Base-by-base conservation (phyloP, 305 asterid species). In the Fraxinus platypoda region DNA sequence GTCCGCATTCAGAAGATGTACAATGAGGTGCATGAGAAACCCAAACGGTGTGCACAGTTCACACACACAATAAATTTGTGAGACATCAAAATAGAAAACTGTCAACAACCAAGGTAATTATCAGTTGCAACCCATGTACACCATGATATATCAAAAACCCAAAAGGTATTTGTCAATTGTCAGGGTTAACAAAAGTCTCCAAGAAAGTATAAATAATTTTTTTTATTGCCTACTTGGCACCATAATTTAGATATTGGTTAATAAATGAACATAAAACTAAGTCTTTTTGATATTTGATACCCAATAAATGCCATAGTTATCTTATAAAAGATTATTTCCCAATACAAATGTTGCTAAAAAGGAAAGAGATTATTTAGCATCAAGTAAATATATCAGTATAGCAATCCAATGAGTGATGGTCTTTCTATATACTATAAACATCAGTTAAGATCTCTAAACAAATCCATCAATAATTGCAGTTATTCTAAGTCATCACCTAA, bases 81-180 rank as follows among this genome's bases (percentile, higher is more conserved):
- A 46, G 41, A 41, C 2, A 8, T 43, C 41, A 78, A 31, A 76
- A 73, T 28, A 25, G 2, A 26, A 15, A 28, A 70, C 3, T 57
- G 74, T 34, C 76, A 79, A 78, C 33, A 15, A 52, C 66, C 12
- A 78, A 34, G 46, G 78, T 17, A 57, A 80, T 62, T 77, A 82
- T 78, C 59, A 81, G 43, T 25, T 28, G 33, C 57, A 33, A 21
- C 28, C 54, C 26, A 41, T 38, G 21, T 68, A 70, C 21, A n/a
- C 54, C 15, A 31, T 35, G 78, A 34, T 52, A 54, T 57, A 19
- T 49, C 33, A 57, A 1, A 64, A 13, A 9, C n/a, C 23, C 17
- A 33, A 62, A 71, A 78, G 17, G 28, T 1, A 23, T 5, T 13
- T 31, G 33, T 37, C 78, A 72, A 28, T 19, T 31, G 33, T 52